These are phyloP conservation scores for Aspergillus felis DNA, from an alignment of 2,329 filamentous ascomycete genomes.

Conservation along the genomic window DNA sequence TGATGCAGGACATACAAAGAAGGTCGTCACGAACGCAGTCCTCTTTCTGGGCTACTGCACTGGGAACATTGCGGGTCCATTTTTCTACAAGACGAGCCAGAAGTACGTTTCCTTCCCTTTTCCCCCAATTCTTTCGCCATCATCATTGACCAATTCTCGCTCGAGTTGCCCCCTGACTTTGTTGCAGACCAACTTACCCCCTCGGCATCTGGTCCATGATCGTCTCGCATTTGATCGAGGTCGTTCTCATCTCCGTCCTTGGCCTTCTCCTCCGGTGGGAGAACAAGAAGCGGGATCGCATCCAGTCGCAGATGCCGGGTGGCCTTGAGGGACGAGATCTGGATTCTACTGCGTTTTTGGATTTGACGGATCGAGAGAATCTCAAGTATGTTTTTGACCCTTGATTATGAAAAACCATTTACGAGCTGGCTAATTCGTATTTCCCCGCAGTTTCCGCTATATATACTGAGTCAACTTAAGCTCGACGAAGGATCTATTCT, in stretches of 20 bases:
- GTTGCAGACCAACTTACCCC: slow-evolving; percentile 41
- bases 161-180: background rate
- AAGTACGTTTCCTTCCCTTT: slow-evolving; percentile 21
- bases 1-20: slow-evolving; percentile 55
- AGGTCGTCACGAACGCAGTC: slow-evolving; percentile 61
- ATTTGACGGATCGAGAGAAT: slow-evolving; percentile 54
- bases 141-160: background rate
- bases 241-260: slow-evolving; percentile 43
- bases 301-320: slow-evolving; percentile 45
- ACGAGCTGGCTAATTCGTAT: background rate
- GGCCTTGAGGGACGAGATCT: slow-evolving; percentile 46
- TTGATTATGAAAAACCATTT: background rate
- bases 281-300: slow-evolving; percentile 48
- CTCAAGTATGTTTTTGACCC: slow-evolving; percentile 35
- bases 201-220: slow-evolving; percentile 58
- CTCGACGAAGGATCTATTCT: background rate
- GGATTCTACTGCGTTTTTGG: slow-evolving; percentile 50
- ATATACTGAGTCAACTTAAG: slow-evolving; percentile 9
- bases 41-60: slow-evolving; percentile 58
- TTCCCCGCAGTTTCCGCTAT: slow-evolving; percentile 15
- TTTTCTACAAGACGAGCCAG: slow-evolving; percentile 59
- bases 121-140: too few relatives aligned
- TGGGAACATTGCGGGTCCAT: slow-evolving; percentile 60
- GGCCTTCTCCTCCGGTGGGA: slow-evolving; percentile 47
- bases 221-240: slow-evolving; percentile 52